Conservation (phyloP, 345 rosid species). For the Euphorbia peplus region DNA sequence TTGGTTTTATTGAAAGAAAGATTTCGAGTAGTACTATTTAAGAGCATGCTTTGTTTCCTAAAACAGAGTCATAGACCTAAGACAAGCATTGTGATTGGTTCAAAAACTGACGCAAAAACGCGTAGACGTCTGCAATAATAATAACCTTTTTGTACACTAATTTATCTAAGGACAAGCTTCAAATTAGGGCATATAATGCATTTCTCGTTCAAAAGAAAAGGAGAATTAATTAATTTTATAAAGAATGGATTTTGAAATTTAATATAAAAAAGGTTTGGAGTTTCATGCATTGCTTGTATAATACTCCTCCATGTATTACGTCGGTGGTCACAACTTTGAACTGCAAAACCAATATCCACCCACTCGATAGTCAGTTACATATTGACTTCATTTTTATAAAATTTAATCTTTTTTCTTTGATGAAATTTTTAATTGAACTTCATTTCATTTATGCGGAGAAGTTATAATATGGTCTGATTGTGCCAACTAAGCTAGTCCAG, state of each 20-base stretch:
- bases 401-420: not conserved
- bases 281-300: no score
- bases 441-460: not conserved
- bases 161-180: not conserved
- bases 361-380: not conserved
- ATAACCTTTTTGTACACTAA: constrained; percentile 19
- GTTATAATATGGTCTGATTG: no score
- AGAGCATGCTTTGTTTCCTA: constrained; percentile 16
- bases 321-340: no score
- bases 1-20: not conserved
- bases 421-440: constrained; percentile 17
- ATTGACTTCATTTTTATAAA: constrained; percentile 6
- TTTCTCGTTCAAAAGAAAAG: constrained; percentile 1
- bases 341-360: not conserved
- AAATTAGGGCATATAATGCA: not conserved
- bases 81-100: constrained; percentile 10
- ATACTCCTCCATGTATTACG: no score
- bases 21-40: not conserved
- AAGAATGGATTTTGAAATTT: no score
- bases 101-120: constrained; percentile 18
- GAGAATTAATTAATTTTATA: constrained; percentile 15
- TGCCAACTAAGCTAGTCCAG: no score
- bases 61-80: constrained; percentile 4
- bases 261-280: no score
- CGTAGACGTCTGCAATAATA: constrained; percentile 11